phyloP scores from a whole-genome alignment of 139 green algal genomes.

The Bryopsis sp. region DNA sequence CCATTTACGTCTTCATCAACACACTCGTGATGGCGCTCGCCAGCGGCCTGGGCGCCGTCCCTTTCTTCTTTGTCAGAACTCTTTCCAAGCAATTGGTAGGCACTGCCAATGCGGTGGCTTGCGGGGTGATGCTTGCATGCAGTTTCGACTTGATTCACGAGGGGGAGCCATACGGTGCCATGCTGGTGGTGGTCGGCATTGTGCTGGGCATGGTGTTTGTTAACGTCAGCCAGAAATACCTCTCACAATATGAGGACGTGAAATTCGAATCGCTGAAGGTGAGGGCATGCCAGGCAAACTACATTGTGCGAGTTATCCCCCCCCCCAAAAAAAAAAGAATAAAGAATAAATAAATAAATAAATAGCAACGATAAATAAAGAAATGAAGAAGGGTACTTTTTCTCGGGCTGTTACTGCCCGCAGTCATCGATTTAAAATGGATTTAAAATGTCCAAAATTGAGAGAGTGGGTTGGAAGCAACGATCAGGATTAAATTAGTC shows the following conservation, averaged over 20 bases:
- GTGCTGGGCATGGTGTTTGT: slow-evolving; percentile 70
- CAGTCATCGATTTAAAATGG: too few relatives aligned
- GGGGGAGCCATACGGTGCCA: slow-evolving; percentile 53
- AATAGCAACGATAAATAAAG: too few relatives aligned
- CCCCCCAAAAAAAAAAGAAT: too few relatives aligned
- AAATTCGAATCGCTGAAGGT: slow-evolving; percentile 17
- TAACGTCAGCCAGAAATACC: slow-evolving; percentile 39
- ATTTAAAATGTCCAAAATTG: too few relatives aligned
- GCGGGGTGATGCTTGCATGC: slow-evolving; percentile 93
- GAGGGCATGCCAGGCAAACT: too few relatives aligned
- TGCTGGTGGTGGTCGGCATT: slow-evolving; percentile 56
- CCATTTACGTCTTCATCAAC: slow-evolving; percentile 35
- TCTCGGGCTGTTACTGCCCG: too few relatives aligned
- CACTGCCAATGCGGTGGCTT: slow-evolving; percentile 83
- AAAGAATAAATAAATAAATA: too few relatives aligned
- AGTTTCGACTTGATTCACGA: slow-evolving; percentile 93
- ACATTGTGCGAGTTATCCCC: too few relatives aligned
- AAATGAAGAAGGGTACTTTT: too few relatives aligned
- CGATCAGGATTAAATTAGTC: too few relatives aligned
- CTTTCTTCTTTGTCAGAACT: slow-evolving; percentile 60
- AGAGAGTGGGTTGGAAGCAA: too few relatives aligned
- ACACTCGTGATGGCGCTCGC: slow-evolving; percentile 49
- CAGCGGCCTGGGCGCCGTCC: slow-evolving; percentile 56
- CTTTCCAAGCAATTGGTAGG: slow-evolving; percentile 42
- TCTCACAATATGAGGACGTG: slow-evolving; percentile 53